Base-by-base conservation (phyloP, 768 basidiomycete species). In the Coprinopsis sp. region DNA sequence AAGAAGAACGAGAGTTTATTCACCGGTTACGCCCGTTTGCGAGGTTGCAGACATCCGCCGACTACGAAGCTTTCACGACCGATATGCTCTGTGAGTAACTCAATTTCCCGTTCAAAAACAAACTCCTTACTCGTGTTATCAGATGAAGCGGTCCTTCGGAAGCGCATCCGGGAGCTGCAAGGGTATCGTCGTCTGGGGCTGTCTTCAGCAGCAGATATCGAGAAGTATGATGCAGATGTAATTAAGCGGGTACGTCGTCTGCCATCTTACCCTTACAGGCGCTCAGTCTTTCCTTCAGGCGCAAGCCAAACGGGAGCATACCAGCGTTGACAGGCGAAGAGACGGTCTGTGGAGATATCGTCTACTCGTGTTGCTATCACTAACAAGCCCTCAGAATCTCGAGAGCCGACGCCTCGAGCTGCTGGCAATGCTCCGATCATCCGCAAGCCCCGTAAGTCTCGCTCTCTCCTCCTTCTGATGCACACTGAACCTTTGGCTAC, bases 21-120 rank as follows among this genome's bases (percentile, higher is more conserved):
- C 82, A 91, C 55, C 82, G 93, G 21, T 74, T 94, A 45, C 87
- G 94, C 53, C 90, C 92, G 2, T 97, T 97, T 63, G 81, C 95
- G 22, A 81, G 84, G 44, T 69, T 98, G 28, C 93, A 96, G 61
- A 93, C 91, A 0, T 85, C 87, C 1, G 82, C 88, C 49, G 95
- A 99, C 58, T 94, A 86, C 55, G 96, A 99, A 61, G 73, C 73
- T 3, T 89, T 98, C 59, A 73, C 85, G 4, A 77, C 91, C 10
- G 95, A 96, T 46, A 77, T 98, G 49, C 74, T 97, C 21, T 97
- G 94, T 97, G 71, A 41, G 87, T 63, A 2, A 36, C 23, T 22
- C 24, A 10, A 37, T 37, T 29, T n/a, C 39, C 29, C 3, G 22
- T 28, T 33, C 8, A 12, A 37, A 43, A 44, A 43, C 29, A 39